These are phyloP conservation scores for Epichloe sp. DNA, from an alignment of 2,329 filamentous ascomycete species.

Conservation along the genomic window DNA sequence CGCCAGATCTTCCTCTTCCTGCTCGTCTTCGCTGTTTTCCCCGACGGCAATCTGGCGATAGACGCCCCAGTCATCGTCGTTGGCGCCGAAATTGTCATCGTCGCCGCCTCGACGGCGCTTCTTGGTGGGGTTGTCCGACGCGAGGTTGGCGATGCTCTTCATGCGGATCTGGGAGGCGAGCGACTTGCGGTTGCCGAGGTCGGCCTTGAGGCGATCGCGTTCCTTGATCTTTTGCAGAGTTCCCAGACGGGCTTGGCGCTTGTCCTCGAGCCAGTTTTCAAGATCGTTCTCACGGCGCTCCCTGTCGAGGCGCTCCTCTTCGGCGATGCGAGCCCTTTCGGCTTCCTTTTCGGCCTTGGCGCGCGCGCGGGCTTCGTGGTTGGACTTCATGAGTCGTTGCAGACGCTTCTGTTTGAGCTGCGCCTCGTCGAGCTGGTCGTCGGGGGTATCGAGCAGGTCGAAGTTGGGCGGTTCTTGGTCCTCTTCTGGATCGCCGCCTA, in stretches of 20 bases:
- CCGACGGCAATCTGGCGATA: conserved; percentile 87
- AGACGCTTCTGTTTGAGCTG: conserved; percentile 84
- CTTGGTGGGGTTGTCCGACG: conserved; percentile 73
- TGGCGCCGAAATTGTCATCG: conserved; percentile 91
- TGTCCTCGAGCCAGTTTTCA: conserved; percentile 75
- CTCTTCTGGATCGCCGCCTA: conserved; percentile 69
- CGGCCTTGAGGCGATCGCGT: conserved; percentile 80
- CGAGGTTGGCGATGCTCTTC: conserved; percentile 94
- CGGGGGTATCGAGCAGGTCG: conserved; percentile 74
- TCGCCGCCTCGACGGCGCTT: conserved; percentile 79
- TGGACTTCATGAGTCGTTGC: conserved; percentile 85
- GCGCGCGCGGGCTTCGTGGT: conserved; percentile 83
- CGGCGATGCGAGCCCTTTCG: conserved; percentile 71
- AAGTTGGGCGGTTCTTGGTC: conserved; percentile 76
- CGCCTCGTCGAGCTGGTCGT: conserved; percentile 87
- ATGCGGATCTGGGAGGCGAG: conserved; percentile 93
- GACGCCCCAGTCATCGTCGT: conserved; percentile 96
- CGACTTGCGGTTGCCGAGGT: conserved; percentile 92
- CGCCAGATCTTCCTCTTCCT: conserved; percentile 80
- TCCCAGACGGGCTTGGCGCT: conserved; percentile 57
- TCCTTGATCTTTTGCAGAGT: conserved; percentile 79
- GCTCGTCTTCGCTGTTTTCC: conserved; percentile 70
- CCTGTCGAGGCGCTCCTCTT: conserved; percentile 71
- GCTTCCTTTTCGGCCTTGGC: conserved; percentile 93
- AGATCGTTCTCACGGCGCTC: conserved; percentile 75